Evolutionary conservation across 2,329 filamentous ascomycete species (phyloP).

Genomic region (Phaeosphaeriaceae sp.): DNA sequence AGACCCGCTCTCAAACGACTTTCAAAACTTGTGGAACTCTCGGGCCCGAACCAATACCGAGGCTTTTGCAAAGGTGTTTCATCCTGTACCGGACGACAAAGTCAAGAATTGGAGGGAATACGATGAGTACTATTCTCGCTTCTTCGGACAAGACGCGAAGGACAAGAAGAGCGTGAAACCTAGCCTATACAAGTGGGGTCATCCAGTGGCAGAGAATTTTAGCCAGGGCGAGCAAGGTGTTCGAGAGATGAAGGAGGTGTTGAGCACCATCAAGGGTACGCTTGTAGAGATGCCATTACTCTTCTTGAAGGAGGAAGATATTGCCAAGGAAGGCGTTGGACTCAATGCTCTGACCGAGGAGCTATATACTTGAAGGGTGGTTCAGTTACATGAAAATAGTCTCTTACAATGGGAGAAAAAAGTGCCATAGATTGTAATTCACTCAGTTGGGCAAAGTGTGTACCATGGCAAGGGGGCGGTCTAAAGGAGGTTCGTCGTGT

Average conservation of each 20-base stretch:
- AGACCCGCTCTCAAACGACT: constrained; percentile 73
- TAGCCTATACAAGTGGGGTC: constrained; percentile 78
- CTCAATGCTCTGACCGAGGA: constrained; percentile 58
- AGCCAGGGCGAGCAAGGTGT: constrained; percentile 51
- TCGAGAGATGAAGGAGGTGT: constrained; percentile 67
- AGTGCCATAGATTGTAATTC: too few relatives aligned
- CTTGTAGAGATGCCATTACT: constrained; percentile 86
- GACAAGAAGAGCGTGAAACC: constrained; percentile 53
- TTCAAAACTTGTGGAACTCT: constrained; percentile 73
- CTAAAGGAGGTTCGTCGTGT: too few relatives aligned
- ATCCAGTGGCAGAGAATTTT: constrained; percentile 71
- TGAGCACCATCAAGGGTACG: constrained; percentile 69
- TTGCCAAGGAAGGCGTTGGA: constrained; percentile 80
- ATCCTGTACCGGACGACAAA: constrained; percentile 72
- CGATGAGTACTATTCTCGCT: constrained; percentile 70
- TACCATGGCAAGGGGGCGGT: too few relatives aligned
- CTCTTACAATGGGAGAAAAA: too few relatives aligned
- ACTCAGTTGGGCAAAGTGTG: too few relatives aligned
- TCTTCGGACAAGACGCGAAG: constrained; percentile 62
- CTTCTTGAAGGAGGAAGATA: constrained; percentile 84
- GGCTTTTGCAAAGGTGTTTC: constrained; percentile 81
- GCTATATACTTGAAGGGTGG: constrained; percentile 54
- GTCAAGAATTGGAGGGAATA: constrained; percentile 77
- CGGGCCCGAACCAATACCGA: constrained; percentile 81
- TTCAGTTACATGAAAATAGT: too few relatives aligned